These are phyloP conservation scores for Blastobotrys mokoenaii DNA, from an alignment of 805 yeast genomes.

Conservation along the genomic window DNA sequence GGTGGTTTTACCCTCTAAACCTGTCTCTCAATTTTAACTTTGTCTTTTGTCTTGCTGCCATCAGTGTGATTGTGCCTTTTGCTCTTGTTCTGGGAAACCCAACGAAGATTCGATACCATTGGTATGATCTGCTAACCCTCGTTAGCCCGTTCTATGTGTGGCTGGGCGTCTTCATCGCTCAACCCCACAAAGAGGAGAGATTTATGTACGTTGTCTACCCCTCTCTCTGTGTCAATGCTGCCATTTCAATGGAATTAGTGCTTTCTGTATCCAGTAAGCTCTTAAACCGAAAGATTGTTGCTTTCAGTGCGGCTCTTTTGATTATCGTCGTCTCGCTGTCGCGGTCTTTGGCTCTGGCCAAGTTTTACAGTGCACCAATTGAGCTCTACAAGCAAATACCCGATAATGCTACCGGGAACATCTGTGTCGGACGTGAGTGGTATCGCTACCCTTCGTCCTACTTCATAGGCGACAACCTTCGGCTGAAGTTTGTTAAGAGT, in stretches of 20 bases:
- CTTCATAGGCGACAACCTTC: constrained; percentile 54
- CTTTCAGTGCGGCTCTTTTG: constrained; percentile 7
- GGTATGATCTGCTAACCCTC: constrained; percentile 18
- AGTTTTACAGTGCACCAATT: constrained; percentile 70
- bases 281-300: constrained; percentile 1
- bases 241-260: constrained; percentile 34
- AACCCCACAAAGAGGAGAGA: constrained; percentile 91
- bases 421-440: constrained; percentile 95
- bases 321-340: constrained; percentile 32
- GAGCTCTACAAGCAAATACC: constrained; percentile 38
- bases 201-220: constrained; percentile 83
- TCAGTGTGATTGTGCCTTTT: constrained; percentile 6
- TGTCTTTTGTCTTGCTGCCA: constrained; percentile 24
- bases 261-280: constrained; percentile 2
- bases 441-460: constrained; percentile 85
- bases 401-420: constrained; percentile 33
- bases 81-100: background rate
- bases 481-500: constrained; percentile 61
- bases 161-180: constrained; percentile 56
- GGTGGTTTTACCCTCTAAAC: constrained; percentile 61
- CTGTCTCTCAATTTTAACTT: constrained; percentile 67
- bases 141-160: constrained; percentile 53
- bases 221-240: constrained; percentile 53
- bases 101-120: background rate
- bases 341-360: constrained; percentile 51